phyloP scores from a whole-genome alignment of 2,329 filamentous ascomycete species.

The Calonectria honghensis region DNA sequence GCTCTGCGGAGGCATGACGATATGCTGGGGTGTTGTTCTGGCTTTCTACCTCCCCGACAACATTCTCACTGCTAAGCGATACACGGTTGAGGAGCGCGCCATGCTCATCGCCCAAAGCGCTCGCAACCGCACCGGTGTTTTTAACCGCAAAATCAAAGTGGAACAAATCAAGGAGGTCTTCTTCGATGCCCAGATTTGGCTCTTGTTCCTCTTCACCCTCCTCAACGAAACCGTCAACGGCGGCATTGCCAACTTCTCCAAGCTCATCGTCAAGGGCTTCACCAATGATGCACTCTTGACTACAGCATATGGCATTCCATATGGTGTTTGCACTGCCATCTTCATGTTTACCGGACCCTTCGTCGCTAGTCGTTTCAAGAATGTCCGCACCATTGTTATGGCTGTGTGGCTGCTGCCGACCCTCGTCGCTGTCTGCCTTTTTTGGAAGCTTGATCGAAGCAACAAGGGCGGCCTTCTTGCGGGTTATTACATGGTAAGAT shows the following conservation, averaged over 20 bases:
- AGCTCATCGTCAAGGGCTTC: slow-evolving; percentile 71
- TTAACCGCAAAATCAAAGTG: slow-evolving; percentile 69
- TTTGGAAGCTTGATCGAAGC: slow-evolving; percentile 68
- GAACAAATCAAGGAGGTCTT: slow-evolving; percentile 70
- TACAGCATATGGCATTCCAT: slow-evolving; percentile 72
- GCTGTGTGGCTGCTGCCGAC: slow-evolving; percentile 70
- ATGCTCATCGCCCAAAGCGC: slow-evolving; percentile 79
- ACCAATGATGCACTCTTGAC: slow-evolving; percentile 62
- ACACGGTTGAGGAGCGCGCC: slow-evolving; percentile 52
- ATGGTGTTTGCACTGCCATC: slow-evolving; percentile 72
- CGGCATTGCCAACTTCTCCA: slow-evolving; percentile 74
- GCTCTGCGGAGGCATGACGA: slow-evolving; percentile 68
- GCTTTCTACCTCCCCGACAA: slow-evolving; percentile 68
- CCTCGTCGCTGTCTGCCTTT: slow-evolving; percentile 67
- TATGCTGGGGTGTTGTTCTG: slow-evolving; percentile 68
- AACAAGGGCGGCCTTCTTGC: slow-evolving; percentile 69
- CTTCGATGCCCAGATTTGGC: slow-evolving; percentile 70
- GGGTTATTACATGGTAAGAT: slow-evolving; percentile 69
- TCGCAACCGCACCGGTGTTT: slow-evolving; percentile 67
- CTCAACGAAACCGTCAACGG: slow-evolving; percentile 73
- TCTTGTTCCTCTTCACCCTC: slow-evolving; percentile 72
- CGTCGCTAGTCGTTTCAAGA: slow-evolving; percentile 69
- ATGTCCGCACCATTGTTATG: slow-evolving; percentile 72
- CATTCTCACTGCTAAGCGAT: slow-evolving; percentile 60
- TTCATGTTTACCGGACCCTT: slow-evolving; percentile 72